Evolutionary conservation across 2,329 filamentous ascomycete species (phyloP).

Genomic region (Aspergillus candidus): DNA sequence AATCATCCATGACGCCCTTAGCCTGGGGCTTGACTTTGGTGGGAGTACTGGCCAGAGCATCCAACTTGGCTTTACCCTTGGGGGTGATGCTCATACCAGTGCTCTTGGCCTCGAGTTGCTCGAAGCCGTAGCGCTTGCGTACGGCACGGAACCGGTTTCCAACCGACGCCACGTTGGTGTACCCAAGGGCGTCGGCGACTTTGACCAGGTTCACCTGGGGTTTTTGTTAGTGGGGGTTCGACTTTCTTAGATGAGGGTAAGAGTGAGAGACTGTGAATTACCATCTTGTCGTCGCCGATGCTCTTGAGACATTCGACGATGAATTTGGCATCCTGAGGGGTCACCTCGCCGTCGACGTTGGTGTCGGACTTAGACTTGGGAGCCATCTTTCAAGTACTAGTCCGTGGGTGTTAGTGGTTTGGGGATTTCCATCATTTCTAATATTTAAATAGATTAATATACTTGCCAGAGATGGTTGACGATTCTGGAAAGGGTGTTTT

Average conservation of each 20-base stretch:
- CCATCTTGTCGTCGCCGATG: constrained; percentile 13
- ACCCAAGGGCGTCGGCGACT: constrained; percentile 20
- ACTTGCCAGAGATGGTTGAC: not conserved
- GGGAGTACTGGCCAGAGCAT: not conserved
- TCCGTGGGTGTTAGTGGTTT: too few species aligned
- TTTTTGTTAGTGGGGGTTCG: not conserved
- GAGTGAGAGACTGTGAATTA: constrained; percentile 2
- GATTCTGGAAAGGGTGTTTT: too few species aligned
- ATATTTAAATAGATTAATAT: too few species aligned
- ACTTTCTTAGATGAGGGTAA: not conserved
- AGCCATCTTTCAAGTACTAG: constrained; percentile 3
- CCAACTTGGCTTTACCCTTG: not conserved
- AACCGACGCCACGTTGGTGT: constrained; percentile 23
- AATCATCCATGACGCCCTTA: not conserved
- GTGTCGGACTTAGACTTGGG: not conserved
- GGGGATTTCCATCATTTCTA: too few species aligned
- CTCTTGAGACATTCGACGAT: constrained; percentile 23
- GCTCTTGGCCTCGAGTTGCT: constrained; percentile 12
- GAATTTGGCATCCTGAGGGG: constrained; percentile 14
- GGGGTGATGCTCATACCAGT: not conserved
- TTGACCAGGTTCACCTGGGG: constrained; percentile 22
- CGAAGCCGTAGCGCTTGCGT: constrained; percentile 21
- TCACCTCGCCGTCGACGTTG: constrained; percentile 3
- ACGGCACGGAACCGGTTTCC: constrained; percentile 23
- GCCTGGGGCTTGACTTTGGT: too few species aligned